phyloP scores from a whole-genome alignment of 108 stramenopile species.

The Discostella pseudostelligera region DNA sequence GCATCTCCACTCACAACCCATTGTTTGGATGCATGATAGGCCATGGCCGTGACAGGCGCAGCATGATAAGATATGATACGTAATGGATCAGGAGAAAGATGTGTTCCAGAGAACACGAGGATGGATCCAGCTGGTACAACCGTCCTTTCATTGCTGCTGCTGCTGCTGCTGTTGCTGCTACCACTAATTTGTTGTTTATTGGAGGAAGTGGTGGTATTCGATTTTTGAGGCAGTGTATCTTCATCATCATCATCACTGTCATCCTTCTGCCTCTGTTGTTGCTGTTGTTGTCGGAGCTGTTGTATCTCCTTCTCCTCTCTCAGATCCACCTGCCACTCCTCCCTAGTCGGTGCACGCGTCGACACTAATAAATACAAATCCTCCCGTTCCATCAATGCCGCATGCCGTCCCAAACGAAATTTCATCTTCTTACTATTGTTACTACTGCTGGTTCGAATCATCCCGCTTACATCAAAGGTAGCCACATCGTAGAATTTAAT shows the following conservation, averaged over 20 bases:
- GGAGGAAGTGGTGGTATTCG: neutral
- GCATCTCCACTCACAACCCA: conserved; percentile 81
- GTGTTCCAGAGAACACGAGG: conserved; percentile 52
- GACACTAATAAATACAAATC: conserved; percentile 35
- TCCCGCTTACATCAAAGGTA: conserved; percentile 87
- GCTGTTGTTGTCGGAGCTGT: conserved; percentile 7
- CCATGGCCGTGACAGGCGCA: conserved; percentile 77
- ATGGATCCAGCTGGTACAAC: conserved; percentile 43
- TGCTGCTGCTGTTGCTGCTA: neutral
- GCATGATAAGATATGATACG: conserved; percentile 72
- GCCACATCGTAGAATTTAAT: conserved; percentile 97
- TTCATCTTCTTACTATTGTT: neutral
- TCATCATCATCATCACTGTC: conserved; percentile 8
- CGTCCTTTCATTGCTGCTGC: neutral
- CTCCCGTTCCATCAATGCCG: conserved; percentile 49
- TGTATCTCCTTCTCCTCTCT: conserved; percentile 10
- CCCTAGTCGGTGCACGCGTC: conserved; percentile 33
- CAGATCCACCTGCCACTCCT: conserved; percentile 19
- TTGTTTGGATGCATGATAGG: conserved; percentile 57
- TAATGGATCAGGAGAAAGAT: conserved; percentile 52
- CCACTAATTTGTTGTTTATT: neutral
- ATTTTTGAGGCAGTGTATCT: neutral
- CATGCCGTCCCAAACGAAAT: conserved; percentile 42
- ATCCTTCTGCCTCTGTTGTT: conserved; percentile 10
- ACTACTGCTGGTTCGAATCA: conserved; percentile 54